A percentile compares a stretch with the other conserved stretches of the same genome.
Evolutionary conservation across 2,329 filamentous ascomycete genomes (phyloP).

Genomic region (Lasiodiplodia sp.): DNA sequence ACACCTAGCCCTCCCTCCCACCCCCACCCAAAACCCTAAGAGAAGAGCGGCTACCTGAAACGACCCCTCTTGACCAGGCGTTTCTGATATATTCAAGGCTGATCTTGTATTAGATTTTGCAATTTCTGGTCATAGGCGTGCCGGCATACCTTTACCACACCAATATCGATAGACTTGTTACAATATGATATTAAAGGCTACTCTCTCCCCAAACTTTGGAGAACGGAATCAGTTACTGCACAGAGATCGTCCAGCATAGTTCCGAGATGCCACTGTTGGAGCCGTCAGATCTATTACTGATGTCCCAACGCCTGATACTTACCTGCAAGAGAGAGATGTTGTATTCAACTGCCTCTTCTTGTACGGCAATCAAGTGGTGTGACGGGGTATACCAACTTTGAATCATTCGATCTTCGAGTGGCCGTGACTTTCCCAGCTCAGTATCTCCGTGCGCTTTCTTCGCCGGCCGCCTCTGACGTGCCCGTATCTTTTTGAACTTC

Average conservation of each 20-base stretch:
- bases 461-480: background rate
- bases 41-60: background rate
- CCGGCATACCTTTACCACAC: no score
- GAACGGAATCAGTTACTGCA: background rate
- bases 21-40: background rate
- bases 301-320: background rate
- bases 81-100: background rate
- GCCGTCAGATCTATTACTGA: background rate
- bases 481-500: constrained; percentile 1
- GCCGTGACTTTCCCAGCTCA: background rate
- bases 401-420: background rate
- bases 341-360: background rate
- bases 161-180: background rate
- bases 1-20: background rate
- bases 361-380: background rate
- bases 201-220: background rate
- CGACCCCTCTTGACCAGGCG: background rate
- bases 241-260: background rate
- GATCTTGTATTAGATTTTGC: no score
- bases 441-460: background rate
- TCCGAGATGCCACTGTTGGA: background rate
- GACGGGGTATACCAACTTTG: background rate
- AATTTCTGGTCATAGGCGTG: no score
- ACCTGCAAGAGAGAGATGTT: background rate
- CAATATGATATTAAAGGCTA: background rate